Evolutionary conservation across 2,329 filamentous ascomycete species (phyloP).

Genomic region (Colletotrichum theobromicola): DNA sequence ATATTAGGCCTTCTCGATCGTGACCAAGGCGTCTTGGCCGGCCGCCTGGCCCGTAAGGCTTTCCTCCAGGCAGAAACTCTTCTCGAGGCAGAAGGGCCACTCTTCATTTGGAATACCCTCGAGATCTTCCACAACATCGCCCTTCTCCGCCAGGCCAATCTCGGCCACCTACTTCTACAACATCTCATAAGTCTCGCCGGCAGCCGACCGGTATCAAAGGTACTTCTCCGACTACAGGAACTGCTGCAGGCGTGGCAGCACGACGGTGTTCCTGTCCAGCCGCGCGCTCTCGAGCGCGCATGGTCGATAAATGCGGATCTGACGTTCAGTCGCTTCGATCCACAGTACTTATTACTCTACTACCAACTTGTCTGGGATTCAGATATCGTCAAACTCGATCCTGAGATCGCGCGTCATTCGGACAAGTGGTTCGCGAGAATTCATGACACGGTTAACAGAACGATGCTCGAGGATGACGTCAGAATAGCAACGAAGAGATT

Average conservation of each 20-base stretch:
- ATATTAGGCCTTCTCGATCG: slow-evolving; percentile 17
- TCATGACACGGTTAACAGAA: background rate
- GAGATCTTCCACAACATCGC: slow-evolving; percentile 17
- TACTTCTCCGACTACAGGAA: background rate
- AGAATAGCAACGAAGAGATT: background rate
- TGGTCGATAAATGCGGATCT: slow-evolving; percentile 25
- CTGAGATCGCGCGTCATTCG: background rate
- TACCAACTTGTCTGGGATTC: slow-evolving; percentile 24
- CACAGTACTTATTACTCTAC: slow-evolving; percentile 17
- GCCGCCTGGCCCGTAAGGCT: slow-evolving; percentile 25
- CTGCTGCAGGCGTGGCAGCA: background rate
- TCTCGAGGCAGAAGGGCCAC: slow-evolving; percentile 17
- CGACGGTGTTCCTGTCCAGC: background rate
- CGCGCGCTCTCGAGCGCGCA: slow-evolving; percentile 14
- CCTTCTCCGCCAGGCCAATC: background rate
- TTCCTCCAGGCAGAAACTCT: slow-evolving; percentile 25
- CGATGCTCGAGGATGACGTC: background rate
- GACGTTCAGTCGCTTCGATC: slow-evolving; percentile 16
- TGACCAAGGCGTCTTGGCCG: slow-evolving; percentile 23
- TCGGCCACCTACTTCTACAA: slow-evolving; percentile 16
- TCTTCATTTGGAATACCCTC: slow-evolving; percentile 19
- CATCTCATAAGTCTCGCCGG: slow-evolving; percentile 15
- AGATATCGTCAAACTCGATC: background rate
- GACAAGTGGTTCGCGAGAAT: background rate
- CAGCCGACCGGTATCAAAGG: background rate